phyloP scores from a whole-genome alignment of 805 yeast genomes.

The Saturnispora zaruensis region DNA sequence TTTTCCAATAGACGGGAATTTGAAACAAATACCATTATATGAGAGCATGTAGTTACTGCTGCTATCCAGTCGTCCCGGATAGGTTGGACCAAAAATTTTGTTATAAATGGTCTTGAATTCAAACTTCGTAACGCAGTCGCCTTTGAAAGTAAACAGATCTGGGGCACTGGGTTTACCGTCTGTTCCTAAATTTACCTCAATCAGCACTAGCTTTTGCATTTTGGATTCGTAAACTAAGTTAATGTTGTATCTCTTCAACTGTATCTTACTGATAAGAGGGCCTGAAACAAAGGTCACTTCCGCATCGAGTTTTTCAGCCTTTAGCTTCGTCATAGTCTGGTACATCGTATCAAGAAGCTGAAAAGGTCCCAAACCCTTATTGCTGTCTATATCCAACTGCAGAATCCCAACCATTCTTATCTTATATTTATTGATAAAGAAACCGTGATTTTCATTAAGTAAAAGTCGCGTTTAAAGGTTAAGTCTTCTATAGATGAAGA shows the following conservation, averaged over 20 bases:
- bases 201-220: conserved; percentile 21
- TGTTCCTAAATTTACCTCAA: conserved; percentile 19
- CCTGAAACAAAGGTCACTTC: not conserved
- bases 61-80: conserved; percentile 38
- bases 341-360: conserved; percentile 22
- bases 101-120: conserved; percentile 41
- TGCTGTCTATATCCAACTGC: conserved; percentile 20
- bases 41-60: conserved; percentile 34
- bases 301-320: not conserved
- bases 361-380: conserved; percentile 22
- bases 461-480: not conserved
- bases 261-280: conserved; percentile 16
- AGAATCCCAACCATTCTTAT: conserved; percentile 4
- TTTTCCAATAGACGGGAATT: conserved; percentile 28
- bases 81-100: conserved; percentile 54
- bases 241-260: conserved; percentile 17
- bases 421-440: not conserved
- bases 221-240: conserved; percentile 23
- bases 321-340: conserved; percentile 15
- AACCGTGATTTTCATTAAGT: not conserved
- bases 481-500: not conserved
- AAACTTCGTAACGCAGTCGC: conserved; percentile 18
- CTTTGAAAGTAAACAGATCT: conserved; percentile 16
- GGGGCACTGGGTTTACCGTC: conserved; percentile 11
- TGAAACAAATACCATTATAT: conserved; percentile 50